phyloP scores from a whole-genome alignment of 352 stramenopile species.

The Discostella stelligera region DNA sequence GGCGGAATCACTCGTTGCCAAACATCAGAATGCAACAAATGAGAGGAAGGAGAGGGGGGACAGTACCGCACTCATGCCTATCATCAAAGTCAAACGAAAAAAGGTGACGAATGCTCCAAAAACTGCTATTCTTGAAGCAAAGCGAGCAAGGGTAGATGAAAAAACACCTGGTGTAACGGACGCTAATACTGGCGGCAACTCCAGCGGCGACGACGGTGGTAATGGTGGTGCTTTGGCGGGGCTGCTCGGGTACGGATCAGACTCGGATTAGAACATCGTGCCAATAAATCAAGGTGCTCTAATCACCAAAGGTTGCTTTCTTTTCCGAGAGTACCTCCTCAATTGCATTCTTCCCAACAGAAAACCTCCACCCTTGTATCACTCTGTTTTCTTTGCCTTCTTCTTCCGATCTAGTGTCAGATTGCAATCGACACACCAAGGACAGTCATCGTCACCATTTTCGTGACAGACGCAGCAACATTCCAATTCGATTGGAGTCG shows the following conservation, averaged over 20 bases:
- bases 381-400: not conserved
- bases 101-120: conserved; percentile 26
- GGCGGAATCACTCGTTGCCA: conserved; percentile 35
- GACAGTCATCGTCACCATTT: conserved; percentile 64
- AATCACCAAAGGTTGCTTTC: not conserved
- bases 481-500: conserved; percentile 52
- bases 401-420: conserved; percentile 38
- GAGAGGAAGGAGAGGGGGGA: conserved; percentile 18
- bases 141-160: conserved; percentile 11
- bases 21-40: conserved; percentile 35
- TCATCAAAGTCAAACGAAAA: conserved; percentile 69
- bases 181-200: not conserved
- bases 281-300: not conserved
- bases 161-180: conserved; percentile 8
- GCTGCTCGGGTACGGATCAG: conserved; percentile 66
- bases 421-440: conserved; percentile 68
- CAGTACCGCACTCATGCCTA: conserved; percentile 19
- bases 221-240: conserved; percentile 52
- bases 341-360: not conserved
- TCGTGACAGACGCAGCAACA: conserved; percentile 82
- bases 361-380: not conserved
- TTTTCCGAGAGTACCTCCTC: not conserved
- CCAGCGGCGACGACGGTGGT: conserved; percentile 15
- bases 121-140: conserved; percentile 1
- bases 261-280: conserved; percentile 46